Evolutionary conservation across 345 rosid genomes (phyloP).

Genomic region (Carallia brachiata): DNA sequence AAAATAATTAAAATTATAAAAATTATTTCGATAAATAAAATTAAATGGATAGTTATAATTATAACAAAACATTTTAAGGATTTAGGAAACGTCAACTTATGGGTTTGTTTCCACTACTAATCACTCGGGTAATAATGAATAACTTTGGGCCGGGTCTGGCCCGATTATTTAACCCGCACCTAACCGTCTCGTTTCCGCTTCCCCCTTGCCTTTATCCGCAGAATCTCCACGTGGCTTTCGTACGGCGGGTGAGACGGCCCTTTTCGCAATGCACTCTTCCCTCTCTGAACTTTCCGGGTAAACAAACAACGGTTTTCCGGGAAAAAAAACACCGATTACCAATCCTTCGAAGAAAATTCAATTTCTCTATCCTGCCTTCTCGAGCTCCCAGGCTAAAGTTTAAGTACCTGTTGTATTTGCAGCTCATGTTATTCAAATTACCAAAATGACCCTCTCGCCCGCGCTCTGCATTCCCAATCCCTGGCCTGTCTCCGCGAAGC

Average conservation of each 20-base stretch:
- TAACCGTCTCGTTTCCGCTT: background rate
- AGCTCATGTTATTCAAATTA: constrained; percentile 29
- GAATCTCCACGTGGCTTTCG: constrained; percentile 47
- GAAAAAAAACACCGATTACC: background rate
- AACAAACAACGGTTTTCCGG: background rate
- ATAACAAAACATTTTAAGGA: too few species aligned
- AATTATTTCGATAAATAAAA: too few species aligned
- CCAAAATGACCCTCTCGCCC: constrained; percentile 36
- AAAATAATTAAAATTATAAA: too few species aligned
- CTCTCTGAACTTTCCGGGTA: background rate
- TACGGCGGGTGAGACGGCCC: constrained; percentile 1
- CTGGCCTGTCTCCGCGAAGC: constrained; percentile 9
- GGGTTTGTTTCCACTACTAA: too few species aligned
- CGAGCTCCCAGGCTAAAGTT: background rate
- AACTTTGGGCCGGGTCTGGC: background rate
- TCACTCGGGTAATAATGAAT: constrained; percentile 12
- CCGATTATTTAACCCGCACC: constrained; percentile 1
- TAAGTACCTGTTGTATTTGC: background rate
- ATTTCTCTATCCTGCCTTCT: background rate
- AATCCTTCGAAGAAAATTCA: constrained; percentile 11
- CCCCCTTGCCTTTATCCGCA: constrained; percentile 41
- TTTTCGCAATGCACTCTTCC: background rate
- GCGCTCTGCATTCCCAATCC: constrained; percentile 23
- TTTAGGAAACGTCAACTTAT: too few species aligned
- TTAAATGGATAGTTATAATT: too few species aligned